Evolutionary conservation across 2,329 filamentous ascomycete genomes (phyloP).

Genomic region (Rosellinia necatrix): DNA sequence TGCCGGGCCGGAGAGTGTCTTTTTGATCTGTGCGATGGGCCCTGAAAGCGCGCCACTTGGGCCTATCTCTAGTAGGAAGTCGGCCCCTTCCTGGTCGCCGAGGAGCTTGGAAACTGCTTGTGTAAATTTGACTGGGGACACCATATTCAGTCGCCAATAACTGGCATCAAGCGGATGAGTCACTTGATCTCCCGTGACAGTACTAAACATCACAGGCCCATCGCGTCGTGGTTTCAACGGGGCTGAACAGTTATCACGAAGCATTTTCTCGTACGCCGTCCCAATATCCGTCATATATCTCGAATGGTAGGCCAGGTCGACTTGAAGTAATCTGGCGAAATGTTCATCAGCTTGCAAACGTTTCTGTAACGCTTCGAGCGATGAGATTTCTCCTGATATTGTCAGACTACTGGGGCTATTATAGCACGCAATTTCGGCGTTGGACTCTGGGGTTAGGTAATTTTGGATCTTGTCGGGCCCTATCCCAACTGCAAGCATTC

Average conservation of each 20-base stretch:
- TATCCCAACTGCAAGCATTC: conserved; percentile 34
- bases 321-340: conserved; percentile 33
- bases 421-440: conserved; percentile 32
- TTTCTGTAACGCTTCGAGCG: conserved; percentile 11
- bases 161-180: neutral
- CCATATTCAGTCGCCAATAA: conserved; percentile 41
- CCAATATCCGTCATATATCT: conserved; percentile 21
- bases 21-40: conserved; percentile 33
- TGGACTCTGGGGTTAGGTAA: neutral
- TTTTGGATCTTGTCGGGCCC: conserved; percentile 1
- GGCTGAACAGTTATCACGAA: neutral
- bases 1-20: conserved; percentile 1
- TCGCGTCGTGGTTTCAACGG: neutral
- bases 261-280: conserved; percentile 17
- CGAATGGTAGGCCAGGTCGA: conserved; percentile 35
- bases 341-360: conserved; percentile 17
- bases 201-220: conserved; percentile 21
- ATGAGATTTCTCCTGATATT: conserved; percentile 26
- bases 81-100: neutral
- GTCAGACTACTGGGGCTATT: conserved; percentile 39
- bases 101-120: conserved; percentile 26
- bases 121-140: conserved; percentile 36
- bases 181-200: conserved; percentile 8
- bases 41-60: conserved; percentile 32
- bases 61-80: conserved; percentile 26